Conservation (phyloP, 805 yeast genomes). For the Brettanomyces anomalus region DNA sequence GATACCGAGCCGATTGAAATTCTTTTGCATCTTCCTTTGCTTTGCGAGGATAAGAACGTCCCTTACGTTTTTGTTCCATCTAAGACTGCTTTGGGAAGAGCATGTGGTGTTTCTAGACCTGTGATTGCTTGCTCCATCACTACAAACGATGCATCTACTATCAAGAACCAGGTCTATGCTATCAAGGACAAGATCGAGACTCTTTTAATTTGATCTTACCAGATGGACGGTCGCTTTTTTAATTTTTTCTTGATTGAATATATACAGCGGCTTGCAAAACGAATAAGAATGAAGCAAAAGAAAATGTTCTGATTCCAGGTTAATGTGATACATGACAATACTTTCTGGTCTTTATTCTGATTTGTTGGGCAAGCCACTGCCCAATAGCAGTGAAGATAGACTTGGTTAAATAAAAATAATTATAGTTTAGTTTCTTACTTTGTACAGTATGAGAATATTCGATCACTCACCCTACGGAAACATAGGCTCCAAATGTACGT, state of each 20-base stretch:
- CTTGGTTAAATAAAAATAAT: too few species aligned
- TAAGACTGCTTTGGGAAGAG: slow-evolving; percentile 97
- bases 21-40: slow-evolving; percentile 90
- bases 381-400: too few species aligned
- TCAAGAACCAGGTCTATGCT: slow-evolving; percentile 93
- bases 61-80: slow-evolving; percentile 99
- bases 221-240: slow-evolving; percentile 5
- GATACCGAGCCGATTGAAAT: slow-evolving; percentile 99
- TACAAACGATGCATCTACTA: slow-evolving; percentile 95
- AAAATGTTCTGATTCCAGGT: too few species aligned
- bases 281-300: too few species aligned
- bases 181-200: slow-evolving; percentile 99
- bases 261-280: too few species aligned
- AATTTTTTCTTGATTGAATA: slow-evolving; percentile 21
- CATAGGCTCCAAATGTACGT: too few species aligned
- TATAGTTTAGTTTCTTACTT: too few species aligned
- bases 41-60: slow-evolving; percentile 99
- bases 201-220: slow-evolving; percentile 59
- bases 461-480: not conserved
- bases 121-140: slow-evolving; percentile 98
- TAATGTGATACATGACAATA: not conserved
- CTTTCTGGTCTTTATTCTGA: too few species aligned
- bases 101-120: slow-evolving; percentile 99
- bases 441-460: too few species aligned
- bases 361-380: too few species aligned